Base-by-base conservation (phyloP, 1,284 basidiomycete genomes). In the Mycosarcoma mackinlayi region DNA sequence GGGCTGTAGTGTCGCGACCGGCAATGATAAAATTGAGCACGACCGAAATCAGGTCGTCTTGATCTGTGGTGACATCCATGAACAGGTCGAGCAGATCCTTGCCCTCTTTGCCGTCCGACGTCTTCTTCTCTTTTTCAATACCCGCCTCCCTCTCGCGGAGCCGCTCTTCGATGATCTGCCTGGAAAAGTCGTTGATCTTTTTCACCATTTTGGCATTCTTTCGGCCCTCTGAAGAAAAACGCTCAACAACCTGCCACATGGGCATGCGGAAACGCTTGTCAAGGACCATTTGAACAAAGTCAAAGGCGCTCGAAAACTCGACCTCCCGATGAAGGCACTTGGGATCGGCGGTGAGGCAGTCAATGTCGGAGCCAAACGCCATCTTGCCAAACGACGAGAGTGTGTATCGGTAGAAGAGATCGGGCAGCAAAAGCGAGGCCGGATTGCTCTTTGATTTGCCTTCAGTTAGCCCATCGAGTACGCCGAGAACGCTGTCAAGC, bases 21-120 rank as follows among this genome's bases (percentile, higher is more conserved):
- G 77, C 77, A 33, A 79, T 76, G 49, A 79, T 57, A 40, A 79
- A 79, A 58, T 78, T 78, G 40, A 75, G 71, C 45, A 77, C 75
- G 10, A 75, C 65, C 13, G 68, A 53, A 14, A 73, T 69, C 8
- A 79, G 75, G 21, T 77, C 77, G 16, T 76, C 66, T 9, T 71
- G 59, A 19, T 64, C 52, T 21, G 62, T 62, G 7, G 66, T 69
- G 35, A 66, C 44, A 27, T 79, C 73, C 63, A 79, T 79, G 51
- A 79, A 79, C 5, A 77, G 66, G 21, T 71, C 73, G 34, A 79
- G 59, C 35, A 78, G 56, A 30, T 78, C 77, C 55, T 78, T 76
- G 46, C 75, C 75, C 27, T 67, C 69, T 33, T 77, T 75, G 18
- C 64, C 64, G 18, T 67, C 65, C 30, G 53, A 44, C 0, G 47